These are phyloP conservation scores for Plasmodium vivax DNA, from an alignment of 169 alveolate species.

Conservation along the genomic window DNA sequence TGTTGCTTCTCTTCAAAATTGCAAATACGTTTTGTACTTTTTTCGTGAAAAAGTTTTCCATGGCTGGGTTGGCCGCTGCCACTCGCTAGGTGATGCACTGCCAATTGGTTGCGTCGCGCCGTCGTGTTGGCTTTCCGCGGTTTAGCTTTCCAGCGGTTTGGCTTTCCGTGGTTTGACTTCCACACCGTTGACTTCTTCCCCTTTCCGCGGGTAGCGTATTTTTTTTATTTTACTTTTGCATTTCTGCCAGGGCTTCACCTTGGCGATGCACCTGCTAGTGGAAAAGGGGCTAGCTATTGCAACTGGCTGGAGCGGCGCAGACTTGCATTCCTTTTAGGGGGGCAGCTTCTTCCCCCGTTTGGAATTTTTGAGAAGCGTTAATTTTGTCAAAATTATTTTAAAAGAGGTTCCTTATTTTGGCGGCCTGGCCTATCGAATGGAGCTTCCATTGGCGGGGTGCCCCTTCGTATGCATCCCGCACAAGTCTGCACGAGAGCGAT, in stretches of 20 bases:
- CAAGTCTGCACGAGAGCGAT: neutral
- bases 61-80: neutral
- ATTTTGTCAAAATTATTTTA: neutral
- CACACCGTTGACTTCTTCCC: neutral
- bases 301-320: neutral
- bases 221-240: neutral
- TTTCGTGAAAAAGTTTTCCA: slow-evolving; percentile 69
- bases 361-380: neutral
- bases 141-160: neutral
- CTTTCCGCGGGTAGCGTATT: neutral
- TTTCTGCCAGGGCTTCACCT: neutral
- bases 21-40: slow-evolving; percentile 60
- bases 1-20: slow-evolving; percentile 12
- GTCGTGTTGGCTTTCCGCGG: neutral
- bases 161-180: neutral
- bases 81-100: neutral
- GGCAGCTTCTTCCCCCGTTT: neutral
- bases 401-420: neutral
- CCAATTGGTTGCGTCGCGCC: neutral
- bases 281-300: neutral
- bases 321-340: neutral
- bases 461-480: neutral
- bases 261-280: neutral
- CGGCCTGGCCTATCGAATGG: neutral
- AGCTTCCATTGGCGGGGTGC: neutral